Evolutionary conservation across 441 rosid genomes (phyloP).

Genomic region (Arabidopsis hybrid): DNA sequence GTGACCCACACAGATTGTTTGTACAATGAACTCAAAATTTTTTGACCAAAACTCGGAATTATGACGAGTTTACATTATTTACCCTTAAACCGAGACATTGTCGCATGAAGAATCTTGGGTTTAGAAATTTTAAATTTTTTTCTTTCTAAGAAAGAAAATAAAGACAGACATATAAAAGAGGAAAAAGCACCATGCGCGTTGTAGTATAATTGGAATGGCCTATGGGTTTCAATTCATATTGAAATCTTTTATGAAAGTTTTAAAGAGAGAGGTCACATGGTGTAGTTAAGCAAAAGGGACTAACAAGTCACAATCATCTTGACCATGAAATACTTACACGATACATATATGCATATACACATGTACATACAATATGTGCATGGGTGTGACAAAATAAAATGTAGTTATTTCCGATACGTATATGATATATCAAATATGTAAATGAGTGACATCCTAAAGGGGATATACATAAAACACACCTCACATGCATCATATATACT

Average conservation of each 20-base stretch:
- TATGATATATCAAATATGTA: not conserved
- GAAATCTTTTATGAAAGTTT: conserved; percentile 3
- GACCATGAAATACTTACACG: conserved; percentile 17
- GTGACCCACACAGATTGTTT: not conserved
- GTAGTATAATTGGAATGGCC: not conserved
- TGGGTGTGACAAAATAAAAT: too few species aligned
- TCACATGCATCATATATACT: not conserved
- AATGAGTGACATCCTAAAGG: not conserved
- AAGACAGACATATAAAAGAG: not conserved
- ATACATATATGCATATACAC: not conserved
- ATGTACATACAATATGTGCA: not conserved
- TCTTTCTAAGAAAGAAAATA: not conserved
- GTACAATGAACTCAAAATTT: not conserved
- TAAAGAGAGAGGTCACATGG: conserved; percentile 28
- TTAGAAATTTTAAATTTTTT: not conserved
- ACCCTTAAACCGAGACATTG: not conserved
- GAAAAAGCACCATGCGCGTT: conserved; percentile 1
- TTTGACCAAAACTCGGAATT: not conserved
- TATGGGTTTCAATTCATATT: not conserved
- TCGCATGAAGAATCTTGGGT: not conserved
- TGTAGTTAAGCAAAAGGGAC: conserved; percentile 19
- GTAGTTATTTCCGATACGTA: too few species aligned
- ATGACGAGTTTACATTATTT: not conserved
- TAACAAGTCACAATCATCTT: conserved; percentile 30
- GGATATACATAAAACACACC: not conserved